phyloP scores from a whole-genome alignment of 1,139 yeast species.

The Kodamaea ohmeri region DNA sequence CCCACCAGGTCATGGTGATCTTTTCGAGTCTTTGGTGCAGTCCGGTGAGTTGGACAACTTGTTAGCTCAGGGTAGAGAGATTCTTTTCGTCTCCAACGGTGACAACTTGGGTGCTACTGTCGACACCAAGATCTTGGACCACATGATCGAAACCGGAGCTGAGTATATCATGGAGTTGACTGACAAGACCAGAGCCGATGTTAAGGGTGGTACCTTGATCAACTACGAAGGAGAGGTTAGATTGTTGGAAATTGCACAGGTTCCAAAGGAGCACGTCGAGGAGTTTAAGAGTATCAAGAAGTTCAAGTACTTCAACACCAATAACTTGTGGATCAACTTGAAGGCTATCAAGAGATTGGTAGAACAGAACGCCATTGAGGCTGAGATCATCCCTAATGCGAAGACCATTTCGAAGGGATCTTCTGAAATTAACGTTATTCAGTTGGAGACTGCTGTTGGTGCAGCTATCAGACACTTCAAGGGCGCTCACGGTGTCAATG shows the following conservation, averaged over 20 bases:
- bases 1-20: slow-evolving; percentile 99
- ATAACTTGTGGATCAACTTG: slow-evolving; percentile 95
- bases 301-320: slow-evolving; percentile 96
- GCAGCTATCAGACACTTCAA: slow-evolving; percentile 96
- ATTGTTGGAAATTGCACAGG: slow-evolving; percentile 96
- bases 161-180: slow-evolving; percentile 98
- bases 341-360: slow-evolving; percentile 91
- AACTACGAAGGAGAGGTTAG: slow-evolving; percentile 94
- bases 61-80: slow-evolving; percentile 91
- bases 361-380: slow-evolving; percentile 75
- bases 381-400: slow-evolving; percentile 94
- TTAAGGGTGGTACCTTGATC: slow-evolving; percentile 97
- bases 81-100: slow-evolving; percentile 94
- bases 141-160: slow-evolving; percentile 87
- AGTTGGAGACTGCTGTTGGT: slow-evolving; percentile 98
- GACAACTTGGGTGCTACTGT: slow-evolving; percentile 98
- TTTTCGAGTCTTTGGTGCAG: slow-evolving; percentile 84
- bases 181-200: slow-evolving; percentile 98
- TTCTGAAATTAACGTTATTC: slow-evolving; percentile 79
- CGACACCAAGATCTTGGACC: slow-evolving; percentile 84
- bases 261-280: slow-evolving; percentile 97
- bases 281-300: slow-evolving; percentile 97
- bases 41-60: slow-evolving; percentile 91
- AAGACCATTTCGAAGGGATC: slow-evolving; percentile 79
- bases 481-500: slow-evolving; percentile 97